Base-by-base conservation (phyloP, 78 protist genomes). In the Andalucia godoyi region DNA sequence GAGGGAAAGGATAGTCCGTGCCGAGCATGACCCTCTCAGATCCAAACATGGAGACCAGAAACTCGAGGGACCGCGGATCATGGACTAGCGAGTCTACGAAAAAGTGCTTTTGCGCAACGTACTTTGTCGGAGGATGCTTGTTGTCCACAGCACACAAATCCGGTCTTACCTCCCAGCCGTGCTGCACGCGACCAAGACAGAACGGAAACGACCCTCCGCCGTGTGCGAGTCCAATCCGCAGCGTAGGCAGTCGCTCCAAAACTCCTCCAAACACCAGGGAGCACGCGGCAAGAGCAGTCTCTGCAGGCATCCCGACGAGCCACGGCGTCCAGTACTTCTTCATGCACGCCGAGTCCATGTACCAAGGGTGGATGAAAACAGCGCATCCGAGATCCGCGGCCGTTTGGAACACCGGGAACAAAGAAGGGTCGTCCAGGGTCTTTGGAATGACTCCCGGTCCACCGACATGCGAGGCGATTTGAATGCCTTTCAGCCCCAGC, bases 331-430 rank as follows among this genome's bases (percentile, higher is more conserved):
- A 79, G 62, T 76, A 76, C 34, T 76, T 76, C 23, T 47, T 3
- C 66, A 76, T 66, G 15, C 23, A 2, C 43, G 65, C 45, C 38
- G 33, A 10, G 29, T 23, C 25, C 80, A 75, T 75, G 32, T 88
- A 90, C 96, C 96, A 91, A n/a, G 96, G 96, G 64, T 91, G 96
- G 6, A 91, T 80, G 41, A 91, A 83, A 0, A 91, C 50, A 32
- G 80, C 43, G 1, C 88, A 89, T 25, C 42, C 80, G n/a, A 66
- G 40, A 9, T 50, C 51, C 67, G 68, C 86, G 2, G 83, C 78
- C 37, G 82, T 59, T 39, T 70, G 64, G 37, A 71, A 90, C 18
- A 90, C 37, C 21, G 96, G 93, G 38, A 70, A 84, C 9, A 90
- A 45, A 40, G 59, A 57, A 41, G 75, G 66, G 17, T 85, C 91